Percentiles rank a stretch among this genome's conserved stretches.
These are phyloP conservation scores for Trichomonas vaginalis DNA, from an alignment of 208 protist species.

Conservation along the genomic window DNA sequence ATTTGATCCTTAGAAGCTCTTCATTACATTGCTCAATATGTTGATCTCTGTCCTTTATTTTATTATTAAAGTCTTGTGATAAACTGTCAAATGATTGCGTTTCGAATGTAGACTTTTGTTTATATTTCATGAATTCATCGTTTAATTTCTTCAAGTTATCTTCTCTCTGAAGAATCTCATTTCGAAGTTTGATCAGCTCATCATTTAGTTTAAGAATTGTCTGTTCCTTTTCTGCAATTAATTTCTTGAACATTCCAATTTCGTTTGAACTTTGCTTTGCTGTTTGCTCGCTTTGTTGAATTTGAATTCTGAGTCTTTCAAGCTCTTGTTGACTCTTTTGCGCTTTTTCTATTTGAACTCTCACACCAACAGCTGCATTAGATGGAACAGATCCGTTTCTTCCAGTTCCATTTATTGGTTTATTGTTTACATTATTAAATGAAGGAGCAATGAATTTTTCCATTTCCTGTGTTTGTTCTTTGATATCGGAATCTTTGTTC, in stretches of 20 bases:
- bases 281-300: not conserved
- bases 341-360: not conserved
- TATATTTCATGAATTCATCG: not conserved
- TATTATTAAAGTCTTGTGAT: not conserved
- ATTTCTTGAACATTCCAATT: not conserved
- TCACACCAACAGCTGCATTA: not conserved
- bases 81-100: not conserved
- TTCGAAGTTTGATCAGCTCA: not conserved
- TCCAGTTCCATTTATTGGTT: not conserved
- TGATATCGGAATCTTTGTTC: not conserved
- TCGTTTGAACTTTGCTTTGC: not conserved
- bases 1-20: not conserved
- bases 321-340: not conserved
- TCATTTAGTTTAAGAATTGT: not conserved
- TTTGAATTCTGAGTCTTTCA: not conserved
- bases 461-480: not conserved
- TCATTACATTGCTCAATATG: not conserved
- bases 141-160: not conserved
- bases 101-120: not conserved
- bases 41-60: not conserved
- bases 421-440: no score
- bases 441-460: not conserved
- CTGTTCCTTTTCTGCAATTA: not conserved
- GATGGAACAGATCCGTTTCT: no score
- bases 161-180: not conserved